Conservation (phyloP, 257 asterid species). For the Parsonsia alboflavescens region DNA sequence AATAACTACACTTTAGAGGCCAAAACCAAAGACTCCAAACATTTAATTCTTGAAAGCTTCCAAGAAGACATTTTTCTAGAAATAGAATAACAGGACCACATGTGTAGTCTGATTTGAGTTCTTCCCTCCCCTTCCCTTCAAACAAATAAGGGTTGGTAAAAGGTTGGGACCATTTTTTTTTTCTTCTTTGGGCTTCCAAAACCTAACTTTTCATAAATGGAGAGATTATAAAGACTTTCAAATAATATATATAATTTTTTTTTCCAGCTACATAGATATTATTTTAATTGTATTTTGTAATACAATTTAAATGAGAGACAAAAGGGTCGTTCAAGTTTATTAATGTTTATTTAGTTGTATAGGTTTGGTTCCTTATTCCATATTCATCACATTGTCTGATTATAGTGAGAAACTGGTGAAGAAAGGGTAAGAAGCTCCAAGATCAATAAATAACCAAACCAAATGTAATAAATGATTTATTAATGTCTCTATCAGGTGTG, state of each 20-base stretch:
- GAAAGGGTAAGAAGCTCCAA: background rate
- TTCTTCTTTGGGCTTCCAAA: background rate
- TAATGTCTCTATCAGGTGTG: background rate
- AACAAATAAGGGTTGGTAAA: background rate
- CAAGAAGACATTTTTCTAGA: background rate
- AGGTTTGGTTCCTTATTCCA: background rate
- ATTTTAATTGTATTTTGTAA: background rate
- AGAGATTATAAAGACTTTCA: background rate
- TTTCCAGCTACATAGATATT: background rate
- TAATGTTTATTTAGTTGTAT: background rate
- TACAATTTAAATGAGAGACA: background rate
- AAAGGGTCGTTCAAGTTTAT: constrained; percentile 1
- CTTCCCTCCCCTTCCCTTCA: background rate
- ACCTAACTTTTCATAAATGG: constrained; percentile 1
- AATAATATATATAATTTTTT: background rate
- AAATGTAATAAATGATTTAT: background rate
- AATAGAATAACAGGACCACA: background rate
- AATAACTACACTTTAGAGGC: no score
- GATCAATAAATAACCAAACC: background rate
- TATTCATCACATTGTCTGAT: background rate
- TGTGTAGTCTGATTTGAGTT: background rate
- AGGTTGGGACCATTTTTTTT: background rate
- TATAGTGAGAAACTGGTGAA: background rate
- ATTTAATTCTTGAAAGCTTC: background rate
- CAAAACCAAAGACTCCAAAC: background rate